Base-by-base conservation (phyloP, 495 filamentous ascomycete genomes). In the Glonium stellatum region DNA sequence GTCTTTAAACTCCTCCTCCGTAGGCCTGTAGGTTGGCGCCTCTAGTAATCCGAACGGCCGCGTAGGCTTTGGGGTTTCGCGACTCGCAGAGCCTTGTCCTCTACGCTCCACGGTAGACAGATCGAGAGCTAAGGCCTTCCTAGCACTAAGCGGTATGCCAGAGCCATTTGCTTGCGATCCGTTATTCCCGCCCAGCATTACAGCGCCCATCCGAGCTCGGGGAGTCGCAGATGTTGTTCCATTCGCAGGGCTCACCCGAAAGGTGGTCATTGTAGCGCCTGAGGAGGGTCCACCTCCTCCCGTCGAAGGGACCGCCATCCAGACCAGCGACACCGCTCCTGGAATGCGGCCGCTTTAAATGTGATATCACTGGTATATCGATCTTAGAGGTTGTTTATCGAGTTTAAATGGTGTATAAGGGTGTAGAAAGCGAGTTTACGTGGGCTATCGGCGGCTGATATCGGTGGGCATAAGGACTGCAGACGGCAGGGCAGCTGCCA, bases 1-100 rank as follows among this genome's bases (percentile, higher is more conserved):
- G 67, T 97, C 91, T 67, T 86, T 89, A 76, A 90, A 99, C 71
- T 99, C 91, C 64, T 97, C 90, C 70, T 88, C 85, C 0, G 89
- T 95, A 44, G 93, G 95, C 61, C 85, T 79, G 70, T 88, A 99
- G 1, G 90, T 92, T 6, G 92, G 95, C 42, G 95, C 95, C 67
- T 99, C 93, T 66, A 86, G 80, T 31, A 99, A 77, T 37, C 85
- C 89, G 73, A 92, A 90, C 21, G 87, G 88, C 37, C 93, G 81
- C 58, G 82, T 82, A 68, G 81, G 80, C 75, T 92, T 92, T 25
- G 79, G 77, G 1, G 84, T 79, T 71, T 97, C 92, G 68, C 86
- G 83, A 60, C 82, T 82, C 58, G 86, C 81, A 34, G 82, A 86
- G 27, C 87, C 80, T 57, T 89, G 88, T 36, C 89, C 91, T 66